Base-by-base conservation (phyloP, 2,329 filamentous ascomycete genomes). In the Nothophoma quercina region DNA sequence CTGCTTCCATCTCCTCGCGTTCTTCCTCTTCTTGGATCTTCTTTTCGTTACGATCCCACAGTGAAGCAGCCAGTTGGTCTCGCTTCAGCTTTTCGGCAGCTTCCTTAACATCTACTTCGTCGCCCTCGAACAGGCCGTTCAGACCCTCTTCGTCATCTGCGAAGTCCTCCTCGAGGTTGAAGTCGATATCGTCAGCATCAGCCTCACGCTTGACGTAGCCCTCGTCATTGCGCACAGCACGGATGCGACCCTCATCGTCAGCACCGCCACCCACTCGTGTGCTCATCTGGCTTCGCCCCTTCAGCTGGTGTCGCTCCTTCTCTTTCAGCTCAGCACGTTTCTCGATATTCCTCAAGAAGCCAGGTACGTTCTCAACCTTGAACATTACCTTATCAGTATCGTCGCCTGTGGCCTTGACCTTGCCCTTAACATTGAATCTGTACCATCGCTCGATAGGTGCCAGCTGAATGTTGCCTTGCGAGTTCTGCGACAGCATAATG, bases 361-460 rank as follows among this genome's bases (percentile, higher is more conserved):
- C 84, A 16, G 89, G 87, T 38, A 89, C 85, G 53, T 88, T 88
- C 72, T 91, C 91, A n/a, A 62, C 59, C 73, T 90, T 89, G 53
- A 83, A 86, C 88, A 96, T 91, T 50, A 87, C 81, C 48, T 88
- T 90, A 72, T 97, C 92, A 0, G 90, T 88, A 71, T 98, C 93
- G 0, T 96, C 88, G 57, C 96, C 93, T 9, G 93, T 85, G 0
- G 86, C 83, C 69, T 95, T 93, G 9, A 88, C 85, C 48, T 91
- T 89, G 60, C 76, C 70, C 71, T 93, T 93, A 34, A 88, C 83
- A 4, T 84, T 87, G 70, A 96, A 96, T 49, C 86, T 89, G 77
- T 99, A 99, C 88, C 90, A 97, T 69, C 97, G 96, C 75, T 99
- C 93, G 15, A 98, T 77, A 0, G 96, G 96, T 2, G 96, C 82